Conservation (phyloP, 768 basidiomycete species). For the Naganishia onofrii region DNA sequence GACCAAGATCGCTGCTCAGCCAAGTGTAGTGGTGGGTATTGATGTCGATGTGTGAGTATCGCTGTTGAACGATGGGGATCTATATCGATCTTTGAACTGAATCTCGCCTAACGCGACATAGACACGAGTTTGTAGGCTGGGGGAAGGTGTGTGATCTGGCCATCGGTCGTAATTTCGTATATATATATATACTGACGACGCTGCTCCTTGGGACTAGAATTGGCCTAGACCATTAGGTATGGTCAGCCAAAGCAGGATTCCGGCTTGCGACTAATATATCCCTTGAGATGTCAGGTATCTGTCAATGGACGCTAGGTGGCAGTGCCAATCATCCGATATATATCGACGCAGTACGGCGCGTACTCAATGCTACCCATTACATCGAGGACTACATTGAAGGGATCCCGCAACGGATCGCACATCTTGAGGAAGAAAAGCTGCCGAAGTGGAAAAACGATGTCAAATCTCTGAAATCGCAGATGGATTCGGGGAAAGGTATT, state of each 20-base stretch:
- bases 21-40: constrained; percentile 16
- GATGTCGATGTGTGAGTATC: constrained; percentile 27
- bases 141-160: neutral
- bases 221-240: constrained; percentile 27
- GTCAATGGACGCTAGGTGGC: constrained; percentile 50
- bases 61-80: neutral
- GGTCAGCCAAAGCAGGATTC: neutral
- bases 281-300: constrained; percentile 28
- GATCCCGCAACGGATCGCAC: neutral
- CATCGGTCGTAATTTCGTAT: too few relatives aligned
- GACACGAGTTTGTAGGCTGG: constrained; percentile 9
- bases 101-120: neutral
- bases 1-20: neutral
- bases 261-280: neutral
- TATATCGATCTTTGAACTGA: neutral
- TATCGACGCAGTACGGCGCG: constrained; percentile 42
- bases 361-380: constrained; percentile 41
- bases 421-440: constrained; percentile 4
- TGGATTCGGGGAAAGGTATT: constrained; percentile 11
- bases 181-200: neutral
- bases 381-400: constrained; percentile 24
- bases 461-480: neutral
- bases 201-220: neutral
- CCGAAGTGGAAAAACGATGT: constrained; percentile 2
- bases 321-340: constrained; percentile 48